Evolutionary conservation across 257 asterid genomes (phyloP).

Genomic region (Haberlea rhodopensis): DNA sequence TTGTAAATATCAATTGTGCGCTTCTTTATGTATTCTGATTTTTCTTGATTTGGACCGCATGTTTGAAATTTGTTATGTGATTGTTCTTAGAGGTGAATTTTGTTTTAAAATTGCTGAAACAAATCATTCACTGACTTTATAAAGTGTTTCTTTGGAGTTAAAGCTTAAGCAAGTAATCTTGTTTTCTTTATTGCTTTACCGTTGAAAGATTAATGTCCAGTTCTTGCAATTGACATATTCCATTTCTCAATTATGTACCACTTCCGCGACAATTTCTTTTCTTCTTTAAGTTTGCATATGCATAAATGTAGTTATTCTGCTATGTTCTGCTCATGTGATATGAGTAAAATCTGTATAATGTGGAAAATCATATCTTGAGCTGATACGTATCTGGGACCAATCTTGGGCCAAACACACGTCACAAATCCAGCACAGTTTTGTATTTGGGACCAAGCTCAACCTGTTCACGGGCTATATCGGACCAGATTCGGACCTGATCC

Average conservation of each 20-base stretch:
- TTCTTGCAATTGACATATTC: background rate
- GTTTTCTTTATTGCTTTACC: background rate
- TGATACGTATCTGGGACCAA: background rate
- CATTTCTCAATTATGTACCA: background rate
- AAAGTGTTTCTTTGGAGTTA: background rate
- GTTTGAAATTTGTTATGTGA: background rate
- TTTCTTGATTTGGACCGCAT: conserved; percentile 23
- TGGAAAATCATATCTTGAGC: background rate
- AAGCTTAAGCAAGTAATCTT: background rate
- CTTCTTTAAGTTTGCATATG: background rate
- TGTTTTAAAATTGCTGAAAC: background rate
- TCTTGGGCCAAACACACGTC: background rate
- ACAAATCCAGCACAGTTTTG: too few species aligned
- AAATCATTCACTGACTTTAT: background rate
- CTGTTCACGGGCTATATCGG: too few species aligned
- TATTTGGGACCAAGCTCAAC: too few species aligned
- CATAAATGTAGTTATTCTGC: background rate
- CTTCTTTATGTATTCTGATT: conserved; percentile 16
- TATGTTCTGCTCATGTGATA: background rate
- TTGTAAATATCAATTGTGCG: conserved; percentile 18
- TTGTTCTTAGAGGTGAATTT: background rate
- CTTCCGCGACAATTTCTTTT: background rate
- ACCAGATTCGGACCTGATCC: too few species aligned
- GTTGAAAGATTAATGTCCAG: background rate
- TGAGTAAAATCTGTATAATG: background rate